Evolutionary conservation across 306 rosid genomes (phyloP).

Genomic region (Quercus parvula): DNA sequence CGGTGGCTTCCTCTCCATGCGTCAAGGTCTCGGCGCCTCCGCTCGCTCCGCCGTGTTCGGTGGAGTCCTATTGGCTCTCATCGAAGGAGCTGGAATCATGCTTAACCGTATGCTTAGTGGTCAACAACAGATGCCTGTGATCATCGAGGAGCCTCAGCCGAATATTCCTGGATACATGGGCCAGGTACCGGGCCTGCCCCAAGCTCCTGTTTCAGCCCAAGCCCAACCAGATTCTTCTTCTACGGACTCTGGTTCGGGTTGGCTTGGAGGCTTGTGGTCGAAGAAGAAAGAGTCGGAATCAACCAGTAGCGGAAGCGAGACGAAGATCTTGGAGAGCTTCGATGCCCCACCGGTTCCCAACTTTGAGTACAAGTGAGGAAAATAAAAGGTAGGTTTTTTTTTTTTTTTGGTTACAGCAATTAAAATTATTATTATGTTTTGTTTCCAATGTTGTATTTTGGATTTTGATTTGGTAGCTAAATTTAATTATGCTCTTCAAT

Average conservation of each 20-base stretch:
- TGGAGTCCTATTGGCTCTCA: conserved; percentile 67
- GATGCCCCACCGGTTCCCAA: conserved; percentile 91
- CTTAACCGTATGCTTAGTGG: conserved; percentile 57
- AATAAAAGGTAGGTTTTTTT: not conserved
- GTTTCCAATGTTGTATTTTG: not conserved
- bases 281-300: conserved; percentile 41
- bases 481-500: not conserved
- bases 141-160: conserved; percentile 51
- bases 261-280: conserved; percentile 49
- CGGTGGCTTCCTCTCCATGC: conserved; percentile 81
- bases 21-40: conserved; percentile 61
- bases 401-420: not conserved
- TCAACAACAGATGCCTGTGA: conserved; percentile 58
- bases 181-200: conserved; percentile 33
- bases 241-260: conserved; percentile 21
- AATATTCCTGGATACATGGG: conserved; percentile 31
- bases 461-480: not conserved
- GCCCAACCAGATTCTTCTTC: conserved; percentile 20
- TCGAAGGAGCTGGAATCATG: conserved; percentile 92
- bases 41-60: conserved; percentile 62
- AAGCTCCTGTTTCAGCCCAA: conserved; percentile 1
- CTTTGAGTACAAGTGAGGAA: conserved; percentile 68
- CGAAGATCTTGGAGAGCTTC: conserved; percentile 85
- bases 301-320: conserved; percentile 62
- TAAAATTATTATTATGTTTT: too few relatives aligned